These are phyloP conservation scores for Eutrema yunnanense DNA, from an alignment of 345 rosid genomes.

Conservation along the genomic window DNA sequence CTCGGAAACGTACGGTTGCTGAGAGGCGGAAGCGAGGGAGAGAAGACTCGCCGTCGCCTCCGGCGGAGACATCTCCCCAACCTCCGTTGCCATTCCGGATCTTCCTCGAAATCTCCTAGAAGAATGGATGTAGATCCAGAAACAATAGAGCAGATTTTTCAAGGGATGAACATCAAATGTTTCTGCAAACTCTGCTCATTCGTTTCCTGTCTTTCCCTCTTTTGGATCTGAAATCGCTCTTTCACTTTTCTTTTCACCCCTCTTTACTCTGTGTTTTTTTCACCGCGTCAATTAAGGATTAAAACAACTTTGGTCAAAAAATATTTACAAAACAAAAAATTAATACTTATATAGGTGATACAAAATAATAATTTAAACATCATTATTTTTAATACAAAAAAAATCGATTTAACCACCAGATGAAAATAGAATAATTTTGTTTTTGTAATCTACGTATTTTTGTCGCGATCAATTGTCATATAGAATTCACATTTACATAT, in stretches of 20 bases:
- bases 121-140: conserved; percentile 3
- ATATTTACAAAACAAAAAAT: neutral
- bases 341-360: neutral
- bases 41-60: conserved; percentile 43
- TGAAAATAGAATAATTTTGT: no score
- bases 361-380: neutral
- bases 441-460: neutral
- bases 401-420: neutral
- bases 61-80: conserved; percentile 34
- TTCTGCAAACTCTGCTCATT: neutral
- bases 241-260: neutral
- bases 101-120: neutral
- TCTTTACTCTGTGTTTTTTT: neutral
- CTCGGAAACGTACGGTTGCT: conserved; percentile 94
- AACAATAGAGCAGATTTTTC: neutral
- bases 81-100: conserved; percentile 36
- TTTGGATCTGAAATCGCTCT: conserved; percentile 15
- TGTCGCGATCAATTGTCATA: neutral
- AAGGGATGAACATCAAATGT: neutral
- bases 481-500: neutral
- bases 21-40: conserved; percentile 74
- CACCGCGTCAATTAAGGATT: neutral
- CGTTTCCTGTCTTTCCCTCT: neutral
- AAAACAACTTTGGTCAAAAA: neutral
- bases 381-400: neutral